Percentiles rank a stretch among this genome's conserved stretches.
These are phyloP conservation scores for Paecilomyces niveus DNA, from an alignment of 2,329 filamentous ascomycete genomes.

Conservation along the genomic window DNA sequence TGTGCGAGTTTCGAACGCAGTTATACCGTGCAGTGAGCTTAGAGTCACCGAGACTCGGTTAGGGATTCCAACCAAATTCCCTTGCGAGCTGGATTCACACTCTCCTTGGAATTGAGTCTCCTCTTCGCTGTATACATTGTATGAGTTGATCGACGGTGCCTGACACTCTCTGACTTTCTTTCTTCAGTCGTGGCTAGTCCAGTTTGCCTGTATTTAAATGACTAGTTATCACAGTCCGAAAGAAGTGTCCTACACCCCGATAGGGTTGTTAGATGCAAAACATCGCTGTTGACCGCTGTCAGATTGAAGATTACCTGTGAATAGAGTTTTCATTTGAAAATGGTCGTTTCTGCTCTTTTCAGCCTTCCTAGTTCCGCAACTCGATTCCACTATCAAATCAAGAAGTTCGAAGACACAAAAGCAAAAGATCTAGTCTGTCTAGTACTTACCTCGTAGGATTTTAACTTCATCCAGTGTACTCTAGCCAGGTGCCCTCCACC, in stretches of 20 bases:
- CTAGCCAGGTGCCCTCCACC: too few species aligned
- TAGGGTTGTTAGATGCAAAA: neutral
- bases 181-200: neutral
- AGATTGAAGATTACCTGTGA: neutral
- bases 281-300: neutral
- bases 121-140: slow-evolving; percentile 1
- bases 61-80: neutral
- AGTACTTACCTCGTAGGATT: too few species aligned
- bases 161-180: neutral
- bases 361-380: too few species aligned
- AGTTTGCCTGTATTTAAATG: neutral
- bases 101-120: neutral
- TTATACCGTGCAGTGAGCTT: neutral
- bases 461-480: too few species aligned
- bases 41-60: neutral
- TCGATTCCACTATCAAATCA: too few species aligned
- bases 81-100: neutral
- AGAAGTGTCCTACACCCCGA: neutral
- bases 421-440: too few species aligned
- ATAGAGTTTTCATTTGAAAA: neutral
- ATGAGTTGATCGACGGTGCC: neutral
- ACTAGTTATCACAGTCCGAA: neutral
- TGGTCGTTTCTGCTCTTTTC: too few species aligned
- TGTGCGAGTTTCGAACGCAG: neutral
- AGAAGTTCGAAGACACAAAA: too few species aligned